Evolutionary conservation across 306 rosid genomes (phyloP).

Genomic region (Hippophae tibetana): DNA sequence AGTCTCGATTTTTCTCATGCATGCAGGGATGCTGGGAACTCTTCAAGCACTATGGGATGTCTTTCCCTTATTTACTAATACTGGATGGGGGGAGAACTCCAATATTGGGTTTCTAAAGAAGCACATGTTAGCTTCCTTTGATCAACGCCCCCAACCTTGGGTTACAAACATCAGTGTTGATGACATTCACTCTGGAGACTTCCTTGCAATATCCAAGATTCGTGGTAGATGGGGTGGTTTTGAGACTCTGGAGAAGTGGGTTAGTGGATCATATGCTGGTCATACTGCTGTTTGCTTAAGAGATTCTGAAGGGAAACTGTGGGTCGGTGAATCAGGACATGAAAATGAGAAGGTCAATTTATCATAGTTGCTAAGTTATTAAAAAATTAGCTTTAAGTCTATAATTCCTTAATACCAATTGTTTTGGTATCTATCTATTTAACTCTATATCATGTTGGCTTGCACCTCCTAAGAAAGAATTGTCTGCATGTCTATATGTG

Average conservation of each 20-base stretch:
- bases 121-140: conserved; percentile 79
- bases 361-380: conserved; percentile 6
- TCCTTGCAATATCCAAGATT: conserved; percentile 88
- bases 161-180: conserved; percentile 51
- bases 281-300: conserved; percentile 88
- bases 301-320: conserved; percentile 79
- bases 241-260: conserved; percentile 95
- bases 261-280: conserved; percentile 89
- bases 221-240: conserved; percentile 99
- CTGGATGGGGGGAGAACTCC: conserved; percentile 88
- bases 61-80: conserved; percentile 72
- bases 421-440: too few relatives aligned
- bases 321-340: conserved; percentile 96
- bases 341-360: conserved; percentile 63
- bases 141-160: conserved; percentile 73
- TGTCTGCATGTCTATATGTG: too few relatives aligned
- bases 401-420: too few relatives aligned
- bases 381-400: too few relatives aligned
- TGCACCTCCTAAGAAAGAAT: too few relatives aligned
- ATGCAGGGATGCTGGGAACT: conserved; percentile 88
- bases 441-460: too few relatives aligned
- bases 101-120: conserved; percentile 65
- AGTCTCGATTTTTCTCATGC: conserved; percentile 83
- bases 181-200: conserved; percentile 91
- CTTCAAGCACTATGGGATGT: conserved; percentile 75